Base-by-base conservation (phyloP, 1,139 yeast species). In the Saccharomyces hybrid region DNA sequence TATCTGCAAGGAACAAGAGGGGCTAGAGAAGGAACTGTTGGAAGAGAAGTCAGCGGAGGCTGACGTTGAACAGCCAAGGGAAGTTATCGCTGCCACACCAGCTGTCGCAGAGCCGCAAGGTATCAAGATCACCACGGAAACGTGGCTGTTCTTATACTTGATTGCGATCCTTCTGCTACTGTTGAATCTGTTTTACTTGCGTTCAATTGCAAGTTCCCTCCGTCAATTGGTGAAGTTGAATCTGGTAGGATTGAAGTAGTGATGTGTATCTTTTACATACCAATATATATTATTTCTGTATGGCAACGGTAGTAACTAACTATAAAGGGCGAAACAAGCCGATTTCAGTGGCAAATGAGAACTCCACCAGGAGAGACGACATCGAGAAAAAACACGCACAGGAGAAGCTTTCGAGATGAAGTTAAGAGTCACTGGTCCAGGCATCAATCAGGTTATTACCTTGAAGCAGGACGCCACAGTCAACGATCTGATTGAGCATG, bases 381-480 rank as follows among this genome's bases (percentile, higher is more conserved):
- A 16, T 38, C 13, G 44, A 38, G 23, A n/a, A 11, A 38, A 38
- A 8, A 16, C n/a, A 54, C 14, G 16, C 50, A 9, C 28, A 23
- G 16, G 8, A 8, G 52, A 51, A n/a, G 19, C 16, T 19, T 23
- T 47, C 13, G 46, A 14, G 27, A 70, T 70, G 73, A 66, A 68
- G 55, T 54, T 70, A 44, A 70, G 68, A 52, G 56, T 68, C 1
- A 55, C 57, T 32, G 58, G 61, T 2, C 55, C 57, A 3, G 55
- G 57, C 9, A 49, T 55, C 8, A 66, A 61, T 16, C 58, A 59
- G 32, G 66, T 70, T 1, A 26, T 69, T 2, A 54, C 63, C 1
- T 31, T 70, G 16, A 67, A 61, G 1, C 66, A 66, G 44, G 64
- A 60, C 9, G 60, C 64, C 14, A 57, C 62, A 0, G 9, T 70